phyloP scores from a whole-genome alignment of 768 basidiomycete species.

The Pholiota conissans region DNA sequence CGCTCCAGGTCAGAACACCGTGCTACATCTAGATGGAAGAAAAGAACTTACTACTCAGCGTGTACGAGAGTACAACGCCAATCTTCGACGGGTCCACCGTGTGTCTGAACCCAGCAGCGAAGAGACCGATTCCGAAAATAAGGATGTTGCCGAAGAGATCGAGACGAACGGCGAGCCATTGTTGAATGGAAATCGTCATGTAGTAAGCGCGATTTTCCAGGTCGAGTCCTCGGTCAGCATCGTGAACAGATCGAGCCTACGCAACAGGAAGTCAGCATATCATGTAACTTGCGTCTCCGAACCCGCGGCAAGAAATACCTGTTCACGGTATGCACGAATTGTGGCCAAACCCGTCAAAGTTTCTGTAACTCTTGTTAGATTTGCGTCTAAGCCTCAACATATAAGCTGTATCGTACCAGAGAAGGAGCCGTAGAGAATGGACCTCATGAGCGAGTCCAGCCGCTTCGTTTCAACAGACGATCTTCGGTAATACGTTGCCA shows the following conservation, averaged over 20 bases:
- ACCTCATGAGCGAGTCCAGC: slow-evolving; percentile 62
- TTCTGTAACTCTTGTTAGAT: slow-evolving; percentile 35
- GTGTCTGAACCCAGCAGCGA: slow-evolving; percentile 67
- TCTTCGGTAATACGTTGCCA: slow-evolving; percentile 56
- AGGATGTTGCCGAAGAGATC: slow-evolving; percentile 70
- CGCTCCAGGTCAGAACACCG: too few species aligned
- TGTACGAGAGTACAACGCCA: slow-evolving; percentile 55
- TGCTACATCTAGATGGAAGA: background rate
- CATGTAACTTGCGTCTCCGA: too few species aligned
- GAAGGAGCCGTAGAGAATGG: slow-evolving; percentile 55
- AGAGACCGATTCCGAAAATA: slow-evolving; percentile 70
- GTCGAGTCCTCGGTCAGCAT: slow-evolving; percentile 55
- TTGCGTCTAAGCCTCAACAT: background rate
- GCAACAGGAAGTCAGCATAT: background rate
- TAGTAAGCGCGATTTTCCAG: slow-evolving; percentile 64
- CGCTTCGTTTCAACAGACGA: slow-evolving; percentile 67
- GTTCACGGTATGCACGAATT: slow-evolving; percentile 59
- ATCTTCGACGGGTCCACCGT: slow-evolving; percentile 56
- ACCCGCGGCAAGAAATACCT: too few species aligned
- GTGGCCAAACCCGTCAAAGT: slow-evolving; percentile 64
- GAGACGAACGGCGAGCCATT: slow-evolving; percentile 64
- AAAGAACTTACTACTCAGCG: slow-evolving; percentile 40
- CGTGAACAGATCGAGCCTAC: slow-evolving; percentile 48
- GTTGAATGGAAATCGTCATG: slow-evolving; percentile 65
- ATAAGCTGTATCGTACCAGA: slow-evolving; percentile 38